Evolutionary conservation across 805 yeast species (phyloP).

Genomic region (Saturnispora besseyi): DNA sequence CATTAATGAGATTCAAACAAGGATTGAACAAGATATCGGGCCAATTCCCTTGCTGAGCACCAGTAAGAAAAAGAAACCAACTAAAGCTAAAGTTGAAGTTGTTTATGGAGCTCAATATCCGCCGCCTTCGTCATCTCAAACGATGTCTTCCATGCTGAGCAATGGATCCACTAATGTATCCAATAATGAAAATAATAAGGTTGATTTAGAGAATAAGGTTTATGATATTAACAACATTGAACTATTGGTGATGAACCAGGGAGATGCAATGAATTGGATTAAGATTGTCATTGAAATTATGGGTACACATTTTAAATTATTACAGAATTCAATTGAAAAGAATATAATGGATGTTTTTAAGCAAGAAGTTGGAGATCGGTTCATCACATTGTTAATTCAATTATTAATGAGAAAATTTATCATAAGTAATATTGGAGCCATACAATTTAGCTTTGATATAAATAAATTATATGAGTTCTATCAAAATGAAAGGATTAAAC

Average conservation of each 20-base stretch:
- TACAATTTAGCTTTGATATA: slow-evolving; percentile 70
- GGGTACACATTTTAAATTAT: slow-evolving; percentile 59
- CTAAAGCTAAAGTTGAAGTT: background rate
- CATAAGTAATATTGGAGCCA: slow-evolving; percentile 75
- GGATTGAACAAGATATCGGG: slow-evolving; percentile 12
- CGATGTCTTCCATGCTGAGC: slow-evolving; percentile 1
- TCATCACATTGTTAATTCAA: slow-evolving; percentile 68
- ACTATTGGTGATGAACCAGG: slow-evolving; percentile 18
- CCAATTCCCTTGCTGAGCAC: slow-evolving; percentile 21
- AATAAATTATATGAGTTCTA: slow-evolving; percentile 73
- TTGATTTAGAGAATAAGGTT: background rate
- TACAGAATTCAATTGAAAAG: slow-evolving; percentile 79
- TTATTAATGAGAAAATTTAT: slow-evolving; percentile 59
- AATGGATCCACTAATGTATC: background rate
- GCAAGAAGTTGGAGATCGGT: slow-evolving; percentile 85
- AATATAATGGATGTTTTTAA: slow-evolving; percentile 86
- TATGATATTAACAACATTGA: slow-evolving; percentile 11
- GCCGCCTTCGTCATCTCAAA: slow-evolving; percentile 10
- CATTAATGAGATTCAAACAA: slow-evolving; percentile 53
- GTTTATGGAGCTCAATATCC: slow-evolving; percentile 8
- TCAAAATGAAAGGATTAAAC: slow-evolving; percentile 49
- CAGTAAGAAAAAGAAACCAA: background rate
- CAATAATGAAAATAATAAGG: background rate
- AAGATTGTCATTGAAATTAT: slow-evolving; percentile 50
- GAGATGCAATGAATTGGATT: slow-evolving; percentile 53